Evolutionary conservation across 768 basidiomycete genomes (phyloP), one percentile per base, ranked within the genome.

Genomic region (Boletus sp.): DNA sequence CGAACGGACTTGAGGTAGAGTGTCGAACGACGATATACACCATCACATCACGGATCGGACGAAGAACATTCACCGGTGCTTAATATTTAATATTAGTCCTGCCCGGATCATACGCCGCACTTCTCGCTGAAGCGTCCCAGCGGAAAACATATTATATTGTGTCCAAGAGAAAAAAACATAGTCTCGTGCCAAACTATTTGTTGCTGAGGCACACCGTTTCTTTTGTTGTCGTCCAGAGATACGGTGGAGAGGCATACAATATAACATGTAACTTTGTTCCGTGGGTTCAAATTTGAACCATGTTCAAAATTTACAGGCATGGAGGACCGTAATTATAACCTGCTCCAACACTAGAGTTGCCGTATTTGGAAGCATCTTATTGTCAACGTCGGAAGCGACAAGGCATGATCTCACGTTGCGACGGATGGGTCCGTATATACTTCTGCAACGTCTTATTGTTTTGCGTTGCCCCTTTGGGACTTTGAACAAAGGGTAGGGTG

Each of bases 381-480:
- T 68, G 67, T 67, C 10, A 46, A 37, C 1, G 41, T 32, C 17
- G 17, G 33, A 56, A 56, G 51, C 20, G 12, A 53, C 3, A n/a
- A n/a, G 7, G 18, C 32, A 24, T 47, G 14, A 35, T 55, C 58
- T 47, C 67, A 60, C 63, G 50, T 36, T 14, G 37, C 5, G 39
- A 42, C 53, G 33, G 33, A 42, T 9, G 12, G 14, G 14, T 11
- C 4, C 7, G 29, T 47, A 36, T 12, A 35, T 29, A 49, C n/a
- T 41, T 15, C 2, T n/a, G 18, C 3, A 5, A 41, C 18, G 7
- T 39, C 57, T 61, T 69, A 69, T 69, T 69, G 67, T 69, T 35
- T 42, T 39, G 56, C 11, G 17, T 40, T 58, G 5, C 63, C 48
- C 11, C n/a, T 50, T 62, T 30, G 15, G 45, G 58, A 40, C 4